phyloP scores from a whole-genome alignment of 805 yeast species.

The Kazachstania africana region DNA sequence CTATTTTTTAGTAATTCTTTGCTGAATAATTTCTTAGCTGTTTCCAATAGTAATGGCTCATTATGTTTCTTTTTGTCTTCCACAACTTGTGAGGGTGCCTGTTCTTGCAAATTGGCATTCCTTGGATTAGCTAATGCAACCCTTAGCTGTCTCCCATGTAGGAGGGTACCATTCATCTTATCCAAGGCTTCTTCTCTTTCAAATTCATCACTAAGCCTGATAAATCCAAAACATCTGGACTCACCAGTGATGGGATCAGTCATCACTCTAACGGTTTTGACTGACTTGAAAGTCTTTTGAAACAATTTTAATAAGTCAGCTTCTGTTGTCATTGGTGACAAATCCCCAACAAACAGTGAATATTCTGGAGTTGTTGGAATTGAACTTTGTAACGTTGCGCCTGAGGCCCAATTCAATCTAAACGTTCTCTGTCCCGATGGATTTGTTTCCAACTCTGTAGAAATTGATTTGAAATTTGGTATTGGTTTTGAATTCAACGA shows the following conservation, averaged over 20 bases:
- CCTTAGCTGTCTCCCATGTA: constrained; percentile 65
- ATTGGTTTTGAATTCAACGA: constrained; percentile 53
- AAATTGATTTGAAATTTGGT: constrained; percentile 33
- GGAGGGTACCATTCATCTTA: constrained; percentile 73
- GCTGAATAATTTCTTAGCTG: constrained; percentile 35
- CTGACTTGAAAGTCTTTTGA: constrained; percentile 52
- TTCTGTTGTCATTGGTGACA: constrained; percentile 68
- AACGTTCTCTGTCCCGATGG: constrained; percentile 43
- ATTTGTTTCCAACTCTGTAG: constrained; percentile 18
- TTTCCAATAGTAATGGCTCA: constrained; percentile 4
- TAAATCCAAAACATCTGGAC: constrained; percentile 73
- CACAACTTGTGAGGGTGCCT: too few species aligned
- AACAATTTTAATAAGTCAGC: constrained; percentile 65
- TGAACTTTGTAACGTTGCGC: constrained; percentile 63
- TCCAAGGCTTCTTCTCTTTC: constrained; percentile 57
- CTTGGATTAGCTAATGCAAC: constrained; percentile 76
- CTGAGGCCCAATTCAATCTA: constrained; percentile 75
- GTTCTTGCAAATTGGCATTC: constrained; percentile 19
- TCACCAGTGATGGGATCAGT: constrained; percentile 73
- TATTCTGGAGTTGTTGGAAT: constrained; percentile 65
- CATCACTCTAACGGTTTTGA: constrained; percentile 75
- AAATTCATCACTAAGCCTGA: constrained; percentile 56
- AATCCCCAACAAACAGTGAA: constrained; percentile 74
- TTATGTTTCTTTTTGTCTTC: too few species aligned
- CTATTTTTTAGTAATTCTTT: neutral